Base-by-base conservation (phyloP, 73 alveolate species). In the Effrenium voratum region DNA sequence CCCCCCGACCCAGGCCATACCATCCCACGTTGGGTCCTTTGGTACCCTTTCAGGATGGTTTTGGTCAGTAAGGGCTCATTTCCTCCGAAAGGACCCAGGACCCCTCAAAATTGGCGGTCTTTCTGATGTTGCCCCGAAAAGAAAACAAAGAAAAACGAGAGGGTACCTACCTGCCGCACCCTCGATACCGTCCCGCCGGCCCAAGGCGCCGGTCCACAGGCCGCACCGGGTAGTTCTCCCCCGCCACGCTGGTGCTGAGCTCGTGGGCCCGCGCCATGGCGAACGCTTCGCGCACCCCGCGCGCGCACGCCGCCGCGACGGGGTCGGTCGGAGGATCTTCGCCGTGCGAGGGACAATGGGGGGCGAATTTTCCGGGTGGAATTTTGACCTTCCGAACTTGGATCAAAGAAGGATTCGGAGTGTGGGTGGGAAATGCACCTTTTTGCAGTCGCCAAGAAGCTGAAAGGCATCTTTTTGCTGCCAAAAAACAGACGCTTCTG, bases 181-280 rank as follows among this genome's bases (percentile, higher is more conserved):
- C 49, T 10, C 5, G 36, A 70, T 13, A 19, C 47, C 82, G 5
- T 5, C 47, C 82, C 30, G 46, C 41, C 68, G 13, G 72, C 3
- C 28, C 72, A 57, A 57, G 72, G 44, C 28, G 38, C 97, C 83
- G 66, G 87, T 90, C 97, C 88, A 90, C 97, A 45, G 97, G 97
- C 22, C 97, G 97, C 43, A 90, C 80, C 19, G 97, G 97, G 76
- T 90, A 90, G n/a, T 87, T 87, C 38, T 63, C 88, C 12, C 80
- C 81, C 5, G 88, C 76, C 75, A 90, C 83, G 52, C 88, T 76
- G 40, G 97, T 90, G 55, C 52, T 68, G 49, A 90, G 80, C 97
- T 90, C 97, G 60, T 90, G 97, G 15, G 97, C 97, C 66, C 97
- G 66, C 38, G 97, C 97, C 97, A 90, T 90, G 86, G 88, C 97